Evolutionary conservation across 805 yeast species (phyloP).

Genomic region (Jamesozyma piceae): DNA sequence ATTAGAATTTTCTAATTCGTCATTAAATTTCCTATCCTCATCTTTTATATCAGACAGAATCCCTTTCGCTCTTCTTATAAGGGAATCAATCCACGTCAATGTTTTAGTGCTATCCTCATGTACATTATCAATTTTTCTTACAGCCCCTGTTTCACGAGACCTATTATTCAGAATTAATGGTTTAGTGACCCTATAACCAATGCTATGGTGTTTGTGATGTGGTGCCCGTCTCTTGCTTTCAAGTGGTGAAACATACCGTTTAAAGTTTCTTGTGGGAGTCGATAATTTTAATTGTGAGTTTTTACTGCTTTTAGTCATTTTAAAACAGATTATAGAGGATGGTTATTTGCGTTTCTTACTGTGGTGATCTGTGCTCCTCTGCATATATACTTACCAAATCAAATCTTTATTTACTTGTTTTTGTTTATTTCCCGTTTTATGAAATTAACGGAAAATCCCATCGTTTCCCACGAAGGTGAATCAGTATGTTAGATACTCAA

Average conservation of each 20-base stretch:
- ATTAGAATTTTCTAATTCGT: constrained; percentile 1
- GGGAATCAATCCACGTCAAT: constrained; percentile 15
- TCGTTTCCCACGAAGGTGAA: too few relatives aligned
- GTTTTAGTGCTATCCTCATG: constrained; percentile 8
- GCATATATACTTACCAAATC: too few relatives aligned
- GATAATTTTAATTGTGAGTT: constrained; percentile 2
- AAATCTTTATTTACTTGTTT: too few relatives aligned
- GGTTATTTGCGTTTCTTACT: too few relatives aligned
- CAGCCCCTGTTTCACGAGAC: not conserved
- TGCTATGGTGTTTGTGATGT: not conserved
- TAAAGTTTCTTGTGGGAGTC: constrained; percentile 19
- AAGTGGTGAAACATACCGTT: constrained; percentile 9
- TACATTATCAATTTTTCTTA: not conserved
- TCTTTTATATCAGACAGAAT: constrained; percentile 13
- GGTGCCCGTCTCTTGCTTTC: not conserved
- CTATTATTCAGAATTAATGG: not conserved
- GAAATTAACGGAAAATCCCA: too few relatives aligned
- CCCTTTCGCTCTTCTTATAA: constrained; percentile 19
- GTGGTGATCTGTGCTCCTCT: too few relatives aligned
- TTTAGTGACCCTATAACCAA: not conserved
- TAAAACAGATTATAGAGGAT: too few relatives aligned
- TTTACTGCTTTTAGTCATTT: not conserved
- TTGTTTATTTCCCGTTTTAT: too few relatives aligned
- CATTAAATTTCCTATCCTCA: constrained; percentile 1
- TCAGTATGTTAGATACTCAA: too few relatives aligned